Evolutionary conservation across 2,329 filamentous ascomycete species (phyloP), one percentile per base, ranked within the genome.

Genomic region (Neofusicoccum sp.): DNA sequence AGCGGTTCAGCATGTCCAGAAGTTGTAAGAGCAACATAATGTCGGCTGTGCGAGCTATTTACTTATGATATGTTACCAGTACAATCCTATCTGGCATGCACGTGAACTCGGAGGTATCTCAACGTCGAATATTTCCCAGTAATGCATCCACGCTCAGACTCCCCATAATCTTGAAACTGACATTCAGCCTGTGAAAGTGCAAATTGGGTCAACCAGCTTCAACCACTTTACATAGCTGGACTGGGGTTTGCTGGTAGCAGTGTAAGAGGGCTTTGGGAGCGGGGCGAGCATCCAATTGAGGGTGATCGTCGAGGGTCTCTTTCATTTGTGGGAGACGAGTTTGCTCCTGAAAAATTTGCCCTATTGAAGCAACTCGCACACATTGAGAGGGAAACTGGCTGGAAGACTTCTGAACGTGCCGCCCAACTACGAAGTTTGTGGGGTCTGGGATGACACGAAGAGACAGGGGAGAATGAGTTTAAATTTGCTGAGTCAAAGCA

Each of bases 181-280:
- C 14, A 33, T 11, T 36, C 28, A 7, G 20, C 20, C 20, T 20
- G 20, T 20, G 2, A 20, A 11, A 57, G 53, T 28, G 53, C 28
- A 6, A 57, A 44, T n/a, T 57, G 53, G 53, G 53, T 57, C 4
- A 56, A 56, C 36, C 14, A 26, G 2, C 12, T 56, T 9, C 51
- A 56, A 36, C 51, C 51, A 5, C 26, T 56, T 3, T 56, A 30
- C 36, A 28, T 56, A 6, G 36, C 51, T 20, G 20, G 20, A 20
- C 20, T 20, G 20, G 20, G 20, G 20, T 20, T 20, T 20, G 20
- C 20, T 20, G 20, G 20, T 20, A 20, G 2, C 20, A 20, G 20
- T 20, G 20, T 20, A 20, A 20, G 20, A 20, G 20, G 20, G 20
- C 20, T 20, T 20, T 20, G 20, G 20, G 20, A 20, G 20, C 20